Conservation (phyloP, 768 basidiomycete species). For the Russula virescens region DNA sequence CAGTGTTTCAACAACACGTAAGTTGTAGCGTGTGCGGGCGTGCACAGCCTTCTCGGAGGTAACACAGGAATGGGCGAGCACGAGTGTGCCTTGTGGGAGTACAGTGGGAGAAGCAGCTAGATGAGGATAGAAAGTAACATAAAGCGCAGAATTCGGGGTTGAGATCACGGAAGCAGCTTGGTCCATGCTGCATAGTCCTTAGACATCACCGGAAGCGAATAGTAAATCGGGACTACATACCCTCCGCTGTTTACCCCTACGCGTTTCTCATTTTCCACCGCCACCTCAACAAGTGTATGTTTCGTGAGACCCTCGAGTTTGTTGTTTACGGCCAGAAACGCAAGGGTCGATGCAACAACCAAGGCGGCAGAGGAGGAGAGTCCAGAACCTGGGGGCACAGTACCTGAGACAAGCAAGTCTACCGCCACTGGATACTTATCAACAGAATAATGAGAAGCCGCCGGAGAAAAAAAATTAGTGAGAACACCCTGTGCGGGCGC, state of each 20-base stretch:
- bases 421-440: slow-evolving; percentile 44
- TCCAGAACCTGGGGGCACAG: slow-evolving; percentile 82
- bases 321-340: slow-evolving; percentile 72
- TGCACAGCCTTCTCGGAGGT: slow-evolving; percentile 74
- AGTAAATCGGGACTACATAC: slow-evolving; percentile 36
- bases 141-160: slow-evolving; percentile 61
- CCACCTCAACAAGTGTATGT: slow-evolving; percentile 68
- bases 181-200: slow-evolving; percentile 57
- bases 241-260: slow-evolving; percentile 82
- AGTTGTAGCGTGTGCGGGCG: slow-evolving; percentile 76
- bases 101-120: slow-evolving; percentile 62
- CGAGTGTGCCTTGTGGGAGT: slow-evolving; percentile 59
- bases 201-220: background rate
- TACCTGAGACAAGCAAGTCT: slow-evolving; percentile 73
- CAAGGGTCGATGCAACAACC: slow-evolving; percentile 81
- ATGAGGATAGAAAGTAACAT: slow-evolving; percentile 75
- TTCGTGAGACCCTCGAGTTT: slow-evolving; percentile 53
- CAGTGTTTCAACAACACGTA: slow-evolving; percentile 88
- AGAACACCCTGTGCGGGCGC: slow-evolving; percentile 51
- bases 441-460: background rate
- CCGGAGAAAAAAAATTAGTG: slow-evolving; percentile 48
- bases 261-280: slow-evolving; percentile 79
- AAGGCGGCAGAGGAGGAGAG: slow-evolving; percentile 86
- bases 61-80: slow-evolving; percentile 80
- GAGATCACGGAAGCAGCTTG: slow-evolving; percentile 86